Base-by-base conservation (phyloP, 129 eudicot genomes). In the Chrysanthemum seticuspe region DNA sequence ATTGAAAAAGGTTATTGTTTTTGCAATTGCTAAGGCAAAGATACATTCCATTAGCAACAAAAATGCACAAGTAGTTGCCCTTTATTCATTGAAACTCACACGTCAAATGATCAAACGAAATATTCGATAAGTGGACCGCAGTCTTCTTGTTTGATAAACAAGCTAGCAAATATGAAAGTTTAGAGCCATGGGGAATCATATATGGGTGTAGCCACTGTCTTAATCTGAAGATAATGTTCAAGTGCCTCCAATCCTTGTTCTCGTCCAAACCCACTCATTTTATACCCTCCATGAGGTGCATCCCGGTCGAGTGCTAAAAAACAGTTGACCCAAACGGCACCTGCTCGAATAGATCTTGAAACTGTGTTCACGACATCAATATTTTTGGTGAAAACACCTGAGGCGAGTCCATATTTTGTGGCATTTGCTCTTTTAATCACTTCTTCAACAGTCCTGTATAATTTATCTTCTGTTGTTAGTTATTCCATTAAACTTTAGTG, bases 291-390 rank as follows among this genome's bases (percentile, higher is more conserved):
- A 34, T 69, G 73, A 25, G 96, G 94, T 5, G 68, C 51, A 51
- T 87, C 96, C 5, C 15, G 40, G 67, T 87, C 91, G 4, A 90
- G 40, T 5, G 58, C 83, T 49, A 83, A 13, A 31, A 73, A 82
- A 58, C 79, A 78, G 25, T 87, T 80, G 13, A 87, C 63, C 88
- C 83, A 83, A 52, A 86, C 73, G 0, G 73, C 53, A 16, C 85
- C 82, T 0, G 84, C 95, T 0, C 95, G 82, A 12, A 91, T 72
- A 9, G 91, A 87, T 49, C 95, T 82, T 0, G 91, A 87, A 2
- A 91, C 88, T 3, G 89, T 91, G 85, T 91, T 91, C 7, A 89
- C 91, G 25, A 67, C 76, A 80, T 91, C 88, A 47, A 91, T 74
- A 61, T 91, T 69, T 31, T 91, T 82, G 7, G 90, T 91, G 79